Base-by-base conservation (phyloP, 805 yeast species). In the Kregervanrija fluxuum region DNA sequence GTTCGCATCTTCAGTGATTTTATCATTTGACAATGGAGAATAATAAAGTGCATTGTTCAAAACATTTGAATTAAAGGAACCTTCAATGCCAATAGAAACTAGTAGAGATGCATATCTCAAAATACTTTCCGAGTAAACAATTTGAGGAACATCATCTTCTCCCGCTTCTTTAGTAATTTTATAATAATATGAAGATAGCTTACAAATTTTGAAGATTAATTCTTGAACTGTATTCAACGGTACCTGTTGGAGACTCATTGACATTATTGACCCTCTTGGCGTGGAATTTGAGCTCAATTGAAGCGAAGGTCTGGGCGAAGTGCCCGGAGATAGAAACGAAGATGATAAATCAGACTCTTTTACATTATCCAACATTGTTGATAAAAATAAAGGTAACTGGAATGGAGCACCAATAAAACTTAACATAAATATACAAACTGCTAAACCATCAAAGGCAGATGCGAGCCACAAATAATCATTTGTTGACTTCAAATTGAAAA, bases 381-480 rank as follows among this genome's bases (percentile, higher is more conserved):
- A 44, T 4, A 63, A 47, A 47, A 57, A 53, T 39, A 69, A 63
- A 5, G 76, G 76, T 35, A 76, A 55, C 42, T 71, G 78, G 46
- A 72, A 74, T 0, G 80, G 74, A 2, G 71, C 65, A 28, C 74
- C 79, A 12, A 82, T 60, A 53, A 70, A 79, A 11, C 82, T 71
- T 40, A 86, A 66, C 43, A 89, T 61, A 5, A 83, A 60, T 35
- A 83, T 60, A 47, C 85, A 76, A 1, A 86, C 78, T 0, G 83
- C 84, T 10, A 89, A 66, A 0, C 90, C 87, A 53, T 89, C 96
- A n/a, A 91, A 59, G 0, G 96, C 79, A 30, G 91, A 82, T 0
- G 83, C 98, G 11, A 87, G 70, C 98, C 98, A 93, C 8, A 93
- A 66, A 54, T 76, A 75, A 59, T 93, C 99, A 41, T 79, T 79